Percentiles rank a stretch among this genome's conserved stretches.
Conservation (phyloP, 371 early-diverging fungal genomes). For the Mucor lusitanicus region DNA sequence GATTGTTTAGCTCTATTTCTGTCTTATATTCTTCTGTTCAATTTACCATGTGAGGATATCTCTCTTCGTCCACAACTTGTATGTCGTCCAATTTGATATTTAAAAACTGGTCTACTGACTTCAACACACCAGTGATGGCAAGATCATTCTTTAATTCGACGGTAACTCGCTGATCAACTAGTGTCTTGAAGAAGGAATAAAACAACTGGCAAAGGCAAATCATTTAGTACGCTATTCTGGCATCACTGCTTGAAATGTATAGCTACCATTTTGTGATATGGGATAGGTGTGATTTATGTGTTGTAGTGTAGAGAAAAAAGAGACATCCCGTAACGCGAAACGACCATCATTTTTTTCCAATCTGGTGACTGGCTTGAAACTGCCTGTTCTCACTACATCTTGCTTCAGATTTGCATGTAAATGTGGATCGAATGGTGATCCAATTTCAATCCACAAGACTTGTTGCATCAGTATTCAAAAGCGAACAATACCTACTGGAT, state of each 20-base stretch:
- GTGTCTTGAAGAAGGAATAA: conserved; percentile 99
- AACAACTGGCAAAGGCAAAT: conserved; percentile 73
- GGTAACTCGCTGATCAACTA: conserved; percentile 94
- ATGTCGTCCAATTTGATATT: conserved; percentile 97
- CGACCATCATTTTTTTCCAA: neutral
- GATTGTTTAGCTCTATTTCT: neutral
- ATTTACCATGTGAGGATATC: conserved; percentile 96
- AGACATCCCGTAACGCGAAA: neutral
- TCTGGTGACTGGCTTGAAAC: neutral
- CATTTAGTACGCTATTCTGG: neutral
- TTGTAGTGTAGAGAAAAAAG: neutral
- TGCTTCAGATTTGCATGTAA: neutral
- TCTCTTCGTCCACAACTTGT: conserved; percentile 81
- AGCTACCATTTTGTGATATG: neutral
- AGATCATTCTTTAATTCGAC: conserved; percentile 99
- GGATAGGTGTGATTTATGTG: neutral
- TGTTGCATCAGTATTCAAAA: neutral
- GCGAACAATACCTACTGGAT: neutral
- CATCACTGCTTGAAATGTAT: neutral
- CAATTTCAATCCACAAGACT: too few species aligned
- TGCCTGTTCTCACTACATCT: neutral
- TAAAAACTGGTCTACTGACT: conserved; percentile 98
- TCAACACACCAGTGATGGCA: conserved; percentile 88
- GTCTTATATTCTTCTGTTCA: neutral
- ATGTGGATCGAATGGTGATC: too few species aligned